phyloP scores from a whole-genome alignment of 441 rosid genomes.

The Adansonia rubrostipa region DNA sequence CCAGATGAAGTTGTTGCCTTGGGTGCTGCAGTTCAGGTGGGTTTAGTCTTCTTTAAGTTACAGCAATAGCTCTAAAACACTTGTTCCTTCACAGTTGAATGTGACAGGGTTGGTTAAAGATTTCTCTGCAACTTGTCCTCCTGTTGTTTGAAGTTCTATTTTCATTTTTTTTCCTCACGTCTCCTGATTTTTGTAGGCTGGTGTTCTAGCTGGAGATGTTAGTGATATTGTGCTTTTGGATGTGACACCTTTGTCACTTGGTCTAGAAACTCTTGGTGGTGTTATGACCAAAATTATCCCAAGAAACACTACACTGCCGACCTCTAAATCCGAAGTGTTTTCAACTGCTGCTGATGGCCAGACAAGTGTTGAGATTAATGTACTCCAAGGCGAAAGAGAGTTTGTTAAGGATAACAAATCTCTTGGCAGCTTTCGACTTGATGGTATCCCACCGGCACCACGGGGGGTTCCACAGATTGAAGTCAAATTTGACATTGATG shows the following conservation, averaged over 20 bases:
- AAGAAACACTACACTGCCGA: slow-evolving; percentile 86
- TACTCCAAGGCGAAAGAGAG: slow-evolving; percentile 94
- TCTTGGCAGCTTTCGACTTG: slow-evolving; percentile 88
- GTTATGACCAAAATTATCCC: slow-evolving; percentile 92
- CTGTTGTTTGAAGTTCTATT: background rate
- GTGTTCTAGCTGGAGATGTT: slow-evolving; percentile 91
- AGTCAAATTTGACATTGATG: slow-evolving; percentile 93
- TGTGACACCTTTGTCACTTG: slow-evolving; percentile 85
- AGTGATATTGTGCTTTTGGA: slow-evolving; percentile 90
- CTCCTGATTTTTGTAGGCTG: slow-evolving; percentile 59
- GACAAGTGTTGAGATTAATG: slow-evolving; percentile 94
- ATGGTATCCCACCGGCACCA: slow-evolving; percentile 94
- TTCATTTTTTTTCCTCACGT: background rate
- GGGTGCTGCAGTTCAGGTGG: slow-evolving; percentile 98
- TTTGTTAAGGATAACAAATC: slow-evolving; percentile 94
- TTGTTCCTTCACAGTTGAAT: slow-evolving; percentile 8
- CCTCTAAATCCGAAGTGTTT: slow-evolving; percentile 93
- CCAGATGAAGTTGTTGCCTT: slow-evolving; percentile 97
- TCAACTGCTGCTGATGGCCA: slow-evolving; percentile 97
- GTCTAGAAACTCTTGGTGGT: slow-evolving; percentile 94
- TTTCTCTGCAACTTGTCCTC: background rate
- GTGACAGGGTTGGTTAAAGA: background rate
- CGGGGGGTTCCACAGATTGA: slow-evolving; percentile 96
- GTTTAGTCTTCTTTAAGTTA: background rate
- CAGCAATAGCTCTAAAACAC: background rate